A percentile compares a stretch with the other conserved stretches of the same genome.
phyloP scores from a whole-genome alignment of 805 yeast species.

The Candida orba region DNA sequence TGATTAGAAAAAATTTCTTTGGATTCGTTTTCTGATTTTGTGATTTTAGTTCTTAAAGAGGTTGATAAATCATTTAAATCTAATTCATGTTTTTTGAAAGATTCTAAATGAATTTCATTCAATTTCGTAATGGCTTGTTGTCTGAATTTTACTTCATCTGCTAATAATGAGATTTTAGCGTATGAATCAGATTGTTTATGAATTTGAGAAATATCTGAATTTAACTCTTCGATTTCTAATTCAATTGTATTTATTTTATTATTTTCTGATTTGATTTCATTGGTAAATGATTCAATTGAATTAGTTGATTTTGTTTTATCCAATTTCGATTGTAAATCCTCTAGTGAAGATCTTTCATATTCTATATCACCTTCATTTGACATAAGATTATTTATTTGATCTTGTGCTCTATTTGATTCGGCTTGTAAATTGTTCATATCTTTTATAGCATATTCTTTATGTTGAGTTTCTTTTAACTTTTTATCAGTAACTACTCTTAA shows the following conservation, averaged over 20 bases:
- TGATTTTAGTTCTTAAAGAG: constrained; percentile 9
- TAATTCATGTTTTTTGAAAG: constrained; percentile 18
- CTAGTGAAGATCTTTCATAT: constrained; percentile 36
- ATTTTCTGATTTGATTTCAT: constrained; percentile 32
- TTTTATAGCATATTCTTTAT: constrained; percentile 30
- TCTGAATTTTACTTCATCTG: constrained; percentile 32
- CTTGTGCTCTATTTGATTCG: constrained; percentile 32
- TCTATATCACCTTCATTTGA: constrained; percentile 42
- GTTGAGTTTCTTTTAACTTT: constrained; percentile 37
- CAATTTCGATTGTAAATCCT: constrained; percentile 30
- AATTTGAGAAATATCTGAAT: constrained; percentile 40
- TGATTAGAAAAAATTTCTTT: neutral
- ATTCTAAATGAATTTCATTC: constrained; percentile 17
- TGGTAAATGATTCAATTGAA: constrained; percentile 24
- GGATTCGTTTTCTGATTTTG: neutral
- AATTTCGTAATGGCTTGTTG: constrained; percentile 25
- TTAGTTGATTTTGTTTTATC: constrained; percentile 23
- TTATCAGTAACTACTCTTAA: constrained; percentile 21
- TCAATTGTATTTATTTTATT: constrained; percentile 31
- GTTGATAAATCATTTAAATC: constrained; percentile 12
- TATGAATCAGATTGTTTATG: constrained; percentile 53
- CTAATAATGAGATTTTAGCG: constrained; percentile 43
- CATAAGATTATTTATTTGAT: constrained; percentile 30
- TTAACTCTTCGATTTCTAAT: constrained; percentile 43
- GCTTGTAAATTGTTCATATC: constrained; percentile 32